These are phyloP conservation scores for Neofusicoccum sp. DNA, from an alignment of 2,329 filamentous ascomycete species.

Conservation along the genomic window DNA sequence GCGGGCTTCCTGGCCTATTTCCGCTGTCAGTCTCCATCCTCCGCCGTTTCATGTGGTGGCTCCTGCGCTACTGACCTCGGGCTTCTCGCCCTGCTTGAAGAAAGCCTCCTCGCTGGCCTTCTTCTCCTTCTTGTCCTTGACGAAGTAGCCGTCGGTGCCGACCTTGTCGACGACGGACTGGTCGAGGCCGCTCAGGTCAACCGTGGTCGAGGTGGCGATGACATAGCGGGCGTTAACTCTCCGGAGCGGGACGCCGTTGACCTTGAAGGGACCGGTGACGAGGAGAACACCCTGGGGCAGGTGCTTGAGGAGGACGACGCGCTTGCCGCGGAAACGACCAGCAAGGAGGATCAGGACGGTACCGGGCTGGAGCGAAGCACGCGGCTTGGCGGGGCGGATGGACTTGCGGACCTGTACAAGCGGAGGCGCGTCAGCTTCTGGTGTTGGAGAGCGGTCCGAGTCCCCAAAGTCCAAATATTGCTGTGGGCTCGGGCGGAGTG, in stretches of 20 bases:
- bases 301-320: slow-evolving; percentile 96
- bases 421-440: slow-evolving; percentile 17
- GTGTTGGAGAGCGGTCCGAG: slow-evolving; percentile 23
- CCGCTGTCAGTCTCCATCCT: slow-evolving; percentile 23
- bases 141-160: slow-evolving; percentile 83
- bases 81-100: slow-evolving; percentile 99
- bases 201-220: slow-evolving; percentile 83
- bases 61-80: slow-evolving; percentile 66
- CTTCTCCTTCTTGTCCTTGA: slow-evolving; percentile 89
- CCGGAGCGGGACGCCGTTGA: slow-evolving; percentile 98
- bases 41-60: neutral
- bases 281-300: slow-evolving; percentile 97
- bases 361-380: slow-evolving; percentile 87
- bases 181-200: slow-evolving; percentile 84
- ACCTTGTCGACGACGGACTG: slow-evolving; percentile 72
- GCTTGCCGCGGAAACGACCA: slow-evolving; percentile 99
- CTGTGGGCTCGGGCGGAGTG: slow-evolving; percentile 3
- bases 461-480: neutral
- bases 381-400: slow-evolving; percentile 80
- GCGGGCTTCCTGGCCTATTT: slow-evolving; percentile 90
- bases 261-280: slow-evolving; percentile 99
- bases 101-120: slow-evolving; percentile 98
- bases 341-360: slow-evolving; percentile 98
- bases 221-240: slow-evolving; percentile 90
- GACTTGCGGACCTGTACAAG: slow-evolving; percentile 82